These are phyloP conservation scores for Bathelium albidoporum DNA, from an alignment of 495 filamentous ascomycete species.

Conservation along the genomic window DNA sequence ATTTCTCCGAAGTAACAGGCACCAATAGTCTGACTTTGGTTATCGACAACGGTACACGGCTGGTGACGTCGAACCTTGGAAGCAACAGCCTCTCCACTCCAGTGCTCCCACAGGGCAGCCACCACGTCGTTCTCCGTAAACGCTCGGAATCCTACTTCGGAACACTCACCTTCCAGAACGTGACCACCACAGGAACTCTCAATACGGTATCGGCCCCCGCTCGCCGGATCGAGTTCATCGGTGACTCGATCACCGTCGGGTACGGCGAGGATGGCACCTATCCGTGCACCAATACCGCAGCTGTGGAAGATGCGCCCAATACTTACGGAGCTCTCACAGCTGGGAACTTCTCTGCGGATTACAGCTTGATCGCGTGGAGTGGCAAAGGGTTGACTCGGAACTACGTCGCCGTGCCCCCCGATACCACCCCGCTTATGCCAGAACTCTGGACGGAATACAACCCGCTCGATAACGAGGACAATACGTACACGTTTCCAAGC, in stretches of 20 bases:
- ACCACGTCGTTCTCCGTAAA: constrained; percentile 14
- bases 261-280: constrained; percentile 14
- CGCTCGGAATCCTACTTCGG: constrained; percentile 15
- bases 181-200: constrained; percentile 13
- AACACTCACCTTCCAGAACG: constrained; percentile 8
- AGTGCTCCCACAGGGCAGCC: constrained; percentile 6
- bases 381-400: constrained; percentile 14
- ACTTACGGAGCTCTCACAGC: constrained; percentile 14
- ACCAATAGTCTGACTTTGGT: constrained; percentile 14
- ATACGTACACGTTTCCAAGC: constrained; percentile 13
- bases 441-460: constrained; percentile 16
- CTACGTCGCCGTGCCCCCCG: constrained; percentile 9
- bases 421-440: constrained; percentile 18
- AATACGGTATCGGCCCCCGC: background rate
- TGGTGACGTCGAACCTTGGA: constrained; percentile 14
- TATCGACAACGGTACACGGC: constrained; percentile 10
- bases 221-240: constrained; percentile 14
- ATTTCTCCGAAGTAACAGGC: constrained; percentile 7
- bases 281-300: constrained; percentile 17
- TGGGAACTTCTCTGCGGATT: constrained; percentile 10
- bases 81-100: constrained; percentile 11
- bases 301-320: constrained; percentile 16
- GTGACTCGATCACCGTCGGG: constrained; percentile 17
- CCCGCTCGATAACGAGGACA: constrained; percentile 14
- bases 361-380: constrained; percentile 17